phyloP scores from a whole-genome alignment of 1,139 yeast genomes.

The Saccharomyces hybrid region DNA sequence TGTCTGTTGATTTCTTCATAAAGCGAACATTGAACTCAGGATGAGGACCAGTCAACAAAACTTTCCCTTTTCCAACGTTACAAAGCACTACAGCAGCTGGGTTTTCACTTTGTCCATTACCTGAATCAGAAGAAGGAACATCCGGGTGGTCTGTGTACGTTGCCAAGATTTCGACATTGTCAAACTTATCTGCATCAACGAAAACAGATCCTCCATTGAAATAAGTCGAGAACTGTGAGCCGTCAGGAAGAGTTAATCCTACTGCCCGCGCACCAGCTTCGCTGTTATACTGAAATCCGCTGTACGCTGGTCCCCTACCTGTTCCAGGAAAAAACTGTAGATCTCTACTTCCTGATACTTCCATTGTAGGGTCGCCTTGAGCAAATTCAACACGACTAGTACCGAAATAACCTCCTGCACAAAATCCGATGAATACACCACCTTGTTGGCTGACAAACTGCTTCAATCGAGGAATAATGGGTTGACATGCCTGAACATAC shows the following conservation, averaged over 20 bases:
- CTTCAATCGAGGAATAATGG: constrained; percentile 59
- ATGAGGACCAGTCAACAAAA: constrained; percentile 77
- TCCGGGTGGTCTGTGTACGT: constrained; percentile 44
- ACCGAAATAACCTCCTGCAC: constrained; percentile 95
- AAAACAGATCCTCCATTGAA: constrained; percentile 90
- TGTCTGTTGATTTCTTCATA: constrained; percentile 34
- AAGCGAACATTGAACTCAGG: constrained; percentile 71
- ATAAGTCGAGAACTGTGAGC: constrained; percentile 27
- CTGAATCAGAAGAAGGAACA: constrained; percentile 35
- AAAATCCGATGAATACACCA: constrained; percentile 77
- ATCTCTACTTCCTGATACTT: constrained; percentile 81
- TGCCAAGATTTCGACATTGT: constrained; percentile 66
- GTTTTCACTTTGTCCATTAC: constrained; percentile 27
- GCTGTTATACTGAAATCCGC: constrained; percentile 72
- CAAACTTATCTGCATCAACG: constrained; percentile 56
- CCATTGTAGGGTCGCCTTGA: constrained; percentile 58
- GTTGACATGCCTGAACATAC: constrained; percentile 45
- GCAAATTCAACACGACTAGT: constrained; percentile 78
- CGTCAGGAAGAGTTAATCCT: constrained; percentile 37
- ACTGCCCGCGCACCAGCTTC: constrained; percentile 70
- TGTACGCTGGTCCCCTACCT: constrained; percentile 72
- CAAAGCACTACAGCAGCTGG: constrained; percentile 68
- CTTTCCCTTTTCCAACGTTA: constrained; percentile 66
- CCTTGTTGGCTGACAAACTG: constrained; percentile 63
- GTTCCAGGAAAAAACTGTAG: constrained; percentile 74